Percentiles rank a stretch among this genome's conserved stretches.
Evolutionary conservation across 345 rosid genomes (phyloP).

Genomic region (Dipteronia sinensis): DNA sequence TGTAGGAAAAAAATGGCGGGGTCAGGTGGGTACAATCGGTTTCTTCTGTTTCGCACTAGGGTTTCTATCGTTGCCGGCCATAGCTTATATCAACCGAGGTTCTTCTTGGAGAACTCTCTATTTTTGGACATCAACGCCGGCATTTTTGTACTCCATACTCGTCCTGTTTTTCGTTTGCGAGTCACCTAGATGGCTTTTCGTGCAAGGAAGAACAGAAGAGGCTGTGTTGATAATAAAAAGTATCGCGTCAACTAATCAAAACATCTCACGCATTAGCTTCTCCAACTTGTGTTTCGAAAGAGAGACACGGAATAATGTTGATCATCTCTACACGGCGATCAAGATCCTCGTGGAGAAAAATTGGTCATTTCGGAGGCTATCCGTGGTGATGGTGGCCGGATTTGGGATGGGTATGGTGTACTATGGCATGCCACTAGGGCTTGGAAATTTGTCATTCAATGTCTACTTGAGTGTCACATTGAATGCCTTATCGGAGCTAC

Average conservation of each 20-base stretch:
- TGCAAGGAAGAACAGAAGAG: conserved; percentile 54
- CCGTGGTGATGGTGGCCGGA: conserved; percentile 40
- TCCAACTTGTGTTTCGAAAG: conserved; percentile 33
- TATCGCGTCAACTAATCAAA: conserved; percentile 29
- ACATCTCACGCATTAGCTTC: conserved; percentile 29
- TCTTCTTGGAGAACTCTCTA: conserved; percentile 50
- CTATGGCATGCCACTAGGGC: conserved; percentile 74
- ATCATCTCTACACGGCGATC: conserved; percentile 43
- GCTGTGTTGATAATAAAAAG: conserved; percentile 49
- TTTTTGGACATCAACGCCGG: conserved; percentile 50
- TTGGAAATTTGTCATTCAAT: conserved; percentile 49
- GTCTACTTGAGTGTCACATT: conserved; percentile 61
- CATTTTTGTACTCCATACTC: conserved; percentile 31
- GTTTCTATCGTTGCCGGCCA: conserved; percentile 43
- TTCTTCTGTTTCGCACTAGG: conserved; percentile 51
- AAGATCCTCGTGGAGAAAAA: conserved; percentile 40
- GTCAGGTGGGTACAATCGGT: conserved; percentile 43
- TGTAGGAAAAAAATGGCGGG: conserved; percentile 53
- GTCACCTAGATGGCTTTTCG: conserved; percentile 63
- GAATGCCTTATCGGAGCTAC: conserved; percentile 71
- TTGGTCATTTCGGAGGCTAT: conserved; percentile 55
- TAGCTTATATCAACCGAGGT: conserved; percentile 44
- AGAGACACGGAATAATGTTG: conserved; percentile 35
- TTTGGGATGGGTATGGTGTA: conserved; percentile 68
- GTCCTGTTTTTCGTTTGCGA: conserved; percentile 42